Percentiles rank a stretch among this genome's conserved stretches.
Evolutionary conservation across 2,329 filamentous ascomycete genomes (phyloP).

Genomic region (Diplodia intermedia): DNA sequence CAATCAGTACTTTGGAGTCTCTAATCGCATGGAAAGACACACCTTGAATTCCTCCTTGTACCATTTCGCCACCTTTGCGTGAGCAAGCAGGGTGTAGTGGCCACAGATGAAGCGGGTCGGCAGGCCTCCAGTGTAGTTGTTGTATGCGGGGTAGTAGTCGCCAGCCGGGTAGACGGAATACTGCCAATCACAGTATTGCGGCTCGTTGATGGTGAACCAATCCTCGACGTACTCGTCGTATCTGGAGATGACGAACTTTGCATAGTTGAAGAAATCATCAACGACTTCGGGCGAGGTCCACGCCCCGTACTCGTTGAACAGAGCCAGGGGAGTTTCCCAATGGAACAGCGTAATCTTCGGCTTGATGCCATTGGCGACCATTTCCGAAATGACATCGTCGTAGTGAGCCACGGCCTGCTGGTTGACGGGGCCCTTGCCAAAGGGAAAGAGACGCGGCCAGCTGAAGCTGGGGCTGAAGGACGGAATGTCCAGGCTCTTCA

Average conservation of each 20-base stretch:
- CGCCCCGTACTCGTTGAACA: conserved; percentile 53
- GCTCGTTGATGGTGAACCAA: conserved; percentile 53
- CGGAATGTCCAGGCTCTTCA: conserved; percentile 44
- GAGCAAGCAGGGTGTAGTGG: conserved; percentile 53
- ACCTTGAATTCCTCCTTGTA: conserved; percentile 56
- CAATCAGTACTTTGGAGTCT: not conserved
- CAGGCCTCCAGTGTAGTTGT: conserved; percentile 50
- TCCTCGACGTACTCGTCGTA: conserved; percentile 51
- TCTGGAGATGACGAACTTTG: conserved; percentile 51
- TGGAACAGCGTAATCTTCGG: conserved; percentile 52
- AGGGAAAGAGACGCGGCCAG: conserved; percentile 51
- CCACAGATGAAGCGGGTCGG: conserved; percentile 54
- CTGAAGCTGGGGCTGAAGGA: conserved; percentile 48
- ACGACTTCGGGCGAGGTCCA: conserved; percentile 51
- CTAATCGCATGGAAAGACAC: conserved; percentile 11
- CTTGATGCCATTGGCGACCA: conserved; percentile 47
- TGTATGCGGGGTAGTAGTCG: conserved; percentile 55
- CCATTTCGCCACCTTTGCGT: conserved; percentile 54
- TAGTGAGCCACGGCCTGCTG: conserved; percentile 48
- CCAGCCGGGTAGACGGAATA: conserved; percentile 55
- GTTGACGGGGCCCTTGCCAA: conserved; percentile 48
- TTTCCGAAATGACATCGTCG: conserved; percentile 48
- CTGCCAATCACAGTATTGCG: conserved; percentile 59
- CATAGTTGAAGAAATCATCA: conserved; percentile 53
- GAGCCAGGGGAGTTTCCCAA: conserved; percentile 52